phyloP scores from a whole-genome alignment of 176 grass and related monocot species.

The Puccinellia tenuiflora region DNA sequence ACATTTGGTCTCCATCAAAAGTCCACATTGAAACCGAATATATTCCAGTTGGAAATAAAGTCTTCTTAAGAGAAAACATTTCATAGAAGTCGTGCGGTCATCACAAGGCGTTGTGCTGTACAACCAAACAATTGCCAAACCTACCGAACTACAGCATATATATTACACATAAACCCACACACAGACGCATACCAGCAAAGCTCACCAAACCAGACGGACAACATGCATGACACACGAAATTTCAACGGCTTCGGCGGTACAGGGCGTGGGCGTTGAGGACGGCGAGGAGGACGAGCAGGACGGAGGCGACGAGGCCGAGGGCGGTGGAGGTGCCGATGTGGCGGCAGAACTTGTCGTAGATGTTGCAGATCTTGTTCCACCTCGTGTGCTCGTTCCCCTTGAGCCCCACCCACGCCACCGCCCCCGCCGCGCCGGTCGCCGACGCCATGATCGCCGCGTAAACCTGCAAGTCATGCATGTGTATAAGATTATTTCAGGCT shows the following conservation, averaged over 20 bases:
- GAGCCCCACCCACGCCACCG: constrained; percentile 57
- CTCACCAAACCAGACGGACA: neutral
- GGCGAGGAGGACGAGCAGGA: constrained; percentile 51
- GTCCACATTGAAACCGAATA: too few relatives aligned
- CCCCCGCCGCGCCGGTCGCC: constrained; percentile 47
- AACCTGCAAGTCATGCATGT: constrained; percentile 38
- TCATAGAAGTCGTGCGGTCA: too few relatives aligned
- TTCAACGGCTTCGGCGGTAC: constrained; percentile 43
- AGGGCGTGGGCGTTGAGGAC: constrained; percentile 46
- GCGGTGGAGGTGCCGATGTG: constrained; percentile 30
- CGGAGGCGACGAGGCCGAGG: constrained; percentile 41
- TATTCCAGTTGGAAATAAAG: too few relatives aligned
- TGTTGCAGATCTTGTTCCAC: constrained; percentile 63
- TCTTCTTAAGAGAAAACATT: too few relatives aligned
- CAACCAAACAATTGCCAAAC: too few relatives aligned
- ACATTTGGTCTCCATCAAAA: too few relatives aligned
- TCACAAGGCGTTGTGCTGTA: too few relatives aligned
- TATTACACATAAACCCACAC: neutral
- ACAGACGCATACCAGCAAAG: neutral
- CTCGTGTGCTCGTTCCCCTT: constrained; percentile 61
- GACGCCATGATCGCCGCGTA: constrained; percentile 66
- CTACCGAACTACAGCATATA: too few relatives aligned
- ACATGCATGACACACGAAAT: neutral
- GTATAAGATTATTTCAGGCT: too few relatives aligned
- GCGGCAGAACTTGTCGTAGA: constrained; percentile 59